Evolutionary conservation across 768 basidiomycete genomes (phyloP).

Genomic region (Chalciporus chontae): DNA sequence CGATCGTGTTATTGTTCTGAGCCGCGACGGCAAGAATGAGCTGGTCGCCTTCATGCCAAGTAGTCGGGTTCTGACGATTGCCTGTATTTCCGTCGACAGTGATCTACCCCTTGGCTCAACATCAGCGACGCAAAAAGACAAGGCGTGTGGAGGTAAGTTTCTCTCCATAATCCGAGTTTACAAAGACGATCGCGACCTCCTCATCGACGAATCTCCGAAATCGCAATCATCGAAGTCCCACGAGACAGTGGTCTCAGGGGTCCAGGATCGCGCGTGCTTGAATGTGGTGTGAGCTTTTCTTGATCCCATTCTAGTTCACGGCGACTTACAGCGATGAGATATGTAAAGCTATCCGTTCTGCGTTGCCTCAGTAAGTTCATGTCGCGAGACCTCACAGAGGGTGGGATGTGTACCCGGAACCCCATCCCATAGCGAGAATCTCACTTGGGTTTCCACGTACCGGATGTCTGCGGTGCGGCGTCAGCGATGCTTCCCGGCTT

Average conservation of each 20-base stretch:
- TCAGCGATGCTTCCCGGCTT: too few relatives aligned
- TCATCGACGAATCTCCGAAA: slow-evolving; percentile 45
- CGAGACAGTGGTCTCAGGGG: slow-evolving; percentile 56
- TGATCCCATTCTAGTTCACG: neutral
- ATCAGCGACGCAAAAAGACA: neutral
- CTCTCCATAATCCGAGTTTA: slow-evolving; percentile 84
- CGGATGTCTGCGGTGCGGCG: too few relatives aligned
- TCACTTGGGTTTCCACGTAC: slow-evolving; percentile 56
- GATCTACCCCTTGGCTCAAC: slow-evolving; percentile 39
- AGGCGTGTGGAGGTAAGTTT: slow-evolving; percentile 17
- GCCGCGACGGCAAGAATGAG: slow-evolving; percentile 57
- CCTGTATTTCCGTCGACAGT: slow-evolving; percentile 54
- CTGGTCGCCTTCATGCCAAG: slow-evolving; percentile 34
- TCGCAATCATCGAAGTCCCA: slow-evolving; percentile 75
- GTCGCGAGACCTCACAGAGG: neutral
- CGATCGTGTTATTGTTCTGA: slow-evolving; percentile 73
- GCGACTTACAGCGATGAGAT: slow-evolving; percentile 63
- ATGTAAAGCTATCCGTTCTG: slow-evolving; percentile 68
- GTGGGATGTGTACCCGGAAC: slow-evolving; percentile 53
- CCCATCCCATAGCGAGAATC: slow-evolving; percentile 90
- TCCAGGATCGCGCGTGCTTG: slow-evolving; percentile 57
- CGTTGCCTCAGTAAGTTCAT: neutral
- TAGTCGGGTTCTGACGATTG: slow-evolving; percentile 37
- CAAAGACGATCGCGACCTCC: slow-evolving; percentile 75
- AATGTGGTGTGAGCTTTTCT: slow-evolving; percentile 34